A percentile compares a stretch with the other conserved stretches of the same genome.
Conservation (phyloP, 192 early-diverging fungal species). For the Linnemannia hyalina region DNA sequence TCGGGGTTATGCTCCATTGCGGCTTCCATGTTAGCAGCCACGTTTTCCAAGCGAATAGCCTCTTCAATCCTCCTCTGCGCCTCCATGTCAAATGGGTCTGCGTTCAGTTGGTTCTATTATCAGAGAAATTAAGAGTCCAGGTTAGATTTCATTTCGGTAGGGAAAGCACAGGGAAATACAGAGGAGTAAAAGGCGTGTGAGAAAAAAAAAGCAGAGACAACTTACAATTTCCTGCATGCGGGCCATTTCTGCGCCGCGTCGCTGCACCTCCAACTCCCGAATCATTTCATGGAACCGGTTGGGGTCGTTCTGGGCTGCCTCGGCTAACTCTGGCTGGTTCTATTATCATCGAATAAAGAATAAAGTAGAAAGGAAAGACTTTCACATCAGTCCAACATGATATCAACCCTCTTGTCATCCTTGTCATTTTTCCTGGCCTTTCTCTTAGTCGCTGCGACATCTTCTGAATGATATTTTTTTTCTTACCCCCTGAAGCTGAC, state of each 20-base stretch:
- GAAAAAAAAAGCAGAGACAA: constrained; percentile 1
- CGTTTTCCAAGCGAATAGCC: constrained; percentile 87
- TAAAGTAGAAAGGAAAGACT: not conserved
- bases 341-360: constrained; percentile 21
- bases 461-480: not conserved
- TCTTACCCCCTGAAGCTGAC: constrained; percentile 70
- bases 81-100: constrained; percentile 93
- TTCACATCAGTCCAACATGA: not conserved
- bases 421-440: constrained; percentile 2
- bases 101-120: constrained; percentile 65
- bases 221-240: constrained; percentile 62
- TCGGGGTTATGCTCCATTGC: constrained; percentile 97
- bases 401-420: not conserved
- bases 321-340: constrained; percentile 76
- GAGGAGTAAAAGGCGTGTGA: not conserved
- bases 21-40: constrained; percentile 83
- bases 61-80: constrained; percentile 94
- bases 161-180: not conserved
- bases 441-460: not conserved
- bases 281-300: constrained; percentile 73
- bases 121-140: constrained; percentile 2
- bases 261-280: constrained; percentile 67
- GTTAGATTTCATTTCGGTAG: not conserved
- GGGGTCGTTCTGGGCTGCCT: constrained; percentile 74
- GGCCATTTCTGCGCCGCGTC: constrained; percentile 67